Evolutionary conservation across 495 filamentous ascomycete species (phyloP).

Genomic region (Annulohypoxylon maeteangense): DNA sequence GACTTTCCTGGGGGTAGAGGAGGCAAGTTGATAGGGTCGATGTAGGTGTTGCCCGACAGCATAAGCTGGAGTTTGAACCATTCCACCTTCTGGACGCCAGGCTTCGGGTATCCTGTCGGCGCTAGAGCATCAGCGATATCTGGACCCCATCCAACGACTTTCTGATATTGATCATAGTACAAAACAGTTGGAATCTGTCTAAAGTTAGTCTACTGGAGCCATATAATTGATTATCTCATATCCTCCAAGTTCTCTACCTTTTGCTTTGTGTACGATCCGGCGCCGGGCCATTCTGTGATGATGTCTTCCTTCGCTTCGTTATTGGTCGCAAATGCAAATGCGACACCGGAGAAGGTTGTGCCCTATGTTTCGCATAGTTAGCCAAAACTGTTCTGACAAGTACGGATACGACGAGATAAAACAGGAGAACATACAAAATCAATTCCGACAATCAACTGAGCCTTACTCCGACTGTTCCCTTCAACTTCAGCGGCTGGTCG

Average conservation of each 20-base stretch:
- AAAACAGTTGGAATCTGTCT: constrained; percentile 75
- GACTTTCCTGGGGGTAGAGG: constrained; percentile 80
- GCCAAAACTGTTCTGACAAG: constrained; percentile 9
- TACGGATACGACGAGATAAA: background rate
- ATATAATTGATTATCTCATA: background rate
- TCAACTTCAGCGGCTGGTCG: constrained; percentile 80
- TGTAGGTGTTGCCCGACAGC: constrained; percentile 81
- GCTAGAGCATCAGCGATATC: constrained; percentile 80
- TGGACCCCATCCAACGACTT: constrained; percentile 80
- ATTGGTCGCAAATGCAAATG: constrained; percentile 79
- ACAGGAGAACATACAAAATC: constrained; percentile 71
- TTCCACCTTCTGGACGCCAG: constrained; percentile 79
- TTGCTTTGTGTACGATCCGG: constrained; percentile 79
- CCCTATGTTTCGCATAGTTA: constrained; percentile 60
- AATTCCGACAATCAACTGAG: constrained; percentile 82
- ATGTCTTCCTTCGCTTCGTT: constrained; percentile 83
- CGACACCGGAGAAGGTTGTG: constrained; percentile 79
- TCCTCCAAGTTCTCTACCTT: constrained; percentile 61
- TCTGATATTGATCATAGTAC: constrained; percentile 81
- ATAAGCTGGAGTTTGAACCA: constrained; percentile 85
- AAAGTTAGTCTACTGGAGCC: constrained; percentile 31
- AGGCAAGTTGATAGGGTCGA: constrained; percentile 81
- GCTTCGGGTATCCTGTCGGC: constrained; percentile 79
- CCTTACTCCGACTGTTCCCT: constrained; percentile 81
- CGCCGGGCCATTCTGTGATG: constrained; percentile 81